phyloP scores from a whole-genome alignment of 768 basidiomycete genomes.

The Suillus weaverae region DNA sequence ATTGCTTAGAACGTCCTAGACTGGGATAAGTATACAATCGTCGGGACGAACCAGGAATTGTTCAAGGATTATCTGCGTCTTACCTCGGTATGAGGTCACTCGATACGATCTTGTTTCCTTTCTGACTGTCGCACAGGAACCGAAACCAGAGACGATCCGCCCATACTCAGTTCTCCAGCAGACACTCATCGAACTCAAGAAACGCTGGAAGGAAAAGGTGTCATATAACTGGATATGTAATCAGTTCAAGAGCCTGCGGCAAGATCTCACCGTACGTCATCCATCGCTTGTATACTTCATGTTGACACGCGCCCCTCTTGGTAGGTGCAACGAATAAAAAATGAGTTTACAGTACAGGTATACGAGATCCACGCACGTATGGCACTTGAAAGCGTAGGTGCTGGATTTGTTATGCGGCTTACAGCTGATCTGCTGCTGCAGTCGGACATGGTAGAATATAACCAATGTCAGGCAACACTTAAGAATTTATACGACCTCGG shows the following conservation, averaged over 20 bases:
- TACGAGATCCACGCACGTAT: conserved; percentile 99
- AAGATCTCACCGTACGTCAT: conserved; percentile 89
- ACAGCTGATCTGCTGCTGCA: conserved; percentile 35
- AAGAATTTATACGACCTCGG: conserved; percentile 91
- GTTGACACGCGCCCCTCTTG: conserved; percentile 10
- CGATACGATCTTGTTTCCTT: conserved; percentile 3
- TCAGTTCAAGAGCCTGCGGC: conserved; percentile 96
- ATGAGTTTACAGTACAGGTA: conserved; percentile 94
- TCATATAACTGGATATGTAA: conserved; percentile 91
- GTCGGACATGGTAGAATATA: conserved; percentile 98
- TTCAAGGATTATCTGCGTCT: conserved; percentile 97
- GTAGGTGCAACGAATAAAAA: conserved; percentile 98
- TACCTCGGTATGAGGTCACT: conserved; percentile 64
- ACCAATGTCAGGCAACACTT: conserved; percentile 92
- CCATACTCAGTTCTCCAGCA: conserved; percentile 82
- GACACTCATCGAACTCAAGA: conserved; percentile 85
- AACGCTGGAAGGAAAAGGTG: conserved; percentile 77
- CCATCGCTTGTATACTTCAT: conserved; percentile 13
- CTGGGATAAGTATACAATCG: conserved; percentile 96
- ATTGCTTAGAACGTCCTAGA: conserved; percentile 81
- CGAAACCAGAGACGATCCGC: conserved; percentile 90
- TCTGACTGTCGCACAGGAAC: conserved; percentile 64
- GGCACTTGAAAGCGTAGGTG: conserved; percentile 84
- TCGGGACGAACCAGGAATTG: conserved; percentile 83
- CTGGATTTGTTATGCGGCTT: conserved; percentile 14